Conservation (phyloP, 495 filamentous ascomycete genomes). For the Trichoderma reesei region DNA sequence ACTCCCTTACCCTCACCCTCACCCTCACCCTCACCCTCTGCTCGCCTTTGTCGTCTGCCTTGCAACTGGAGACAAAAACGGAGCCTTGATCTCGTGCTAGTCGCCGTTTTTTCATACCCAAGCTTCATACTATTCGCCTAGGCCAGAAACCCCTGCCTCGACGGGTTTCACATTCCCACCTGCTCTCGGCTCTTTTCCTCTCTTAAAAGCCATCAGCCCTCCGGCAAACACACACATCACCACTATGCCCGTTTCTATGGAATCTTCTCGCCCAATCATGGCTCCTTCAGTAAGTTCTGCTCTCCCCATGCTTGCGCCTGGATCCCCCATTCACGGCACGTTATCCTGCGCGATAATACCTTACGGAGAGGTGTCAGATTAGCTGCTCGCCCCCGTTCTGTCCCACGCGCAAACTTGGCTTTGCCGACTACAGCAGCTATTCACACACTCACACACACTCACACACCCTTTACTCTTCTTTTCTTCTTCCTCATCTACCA, state of each 20-base stretch:
- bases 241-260: constrained; percentile 56
- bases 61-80: too few relatives aligned
- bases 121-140: too few relatives aligned
- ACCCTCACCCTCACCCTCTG: background rate
- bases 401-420: too few relatives aligned
- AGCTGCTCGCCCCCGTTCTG: too few relatives aligned
- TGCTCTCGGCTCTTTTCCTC: background rate
- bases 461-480: background rate
- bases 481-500: background rate
- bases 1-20: background rate
- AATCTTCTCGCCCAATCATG: constrained; percentile 71
- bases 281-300: constrained; percentile 62
- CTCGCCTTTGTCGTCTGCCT: too few relatives aligned
- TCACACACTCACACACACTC: constrained; percentile 2
- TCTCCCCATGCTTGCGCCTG: too few relatives aligned
- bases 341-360: too few relatives aligned
- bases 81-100: background rate
- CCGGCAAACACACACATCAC: background rate
- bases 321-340: too few relatives aligned
- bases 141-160: background rate
- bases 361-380: too few relatives aligned
- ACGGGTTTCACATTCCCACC: background rate
- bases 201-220: background rate
- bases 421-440: too few relatives aligned
- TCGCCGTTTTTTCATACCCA: background rate